Evolutionary conservation across 2,329 filamentous ascomycete genomes (phyloP).

Genomic region (Venturia asperata): DNA sequence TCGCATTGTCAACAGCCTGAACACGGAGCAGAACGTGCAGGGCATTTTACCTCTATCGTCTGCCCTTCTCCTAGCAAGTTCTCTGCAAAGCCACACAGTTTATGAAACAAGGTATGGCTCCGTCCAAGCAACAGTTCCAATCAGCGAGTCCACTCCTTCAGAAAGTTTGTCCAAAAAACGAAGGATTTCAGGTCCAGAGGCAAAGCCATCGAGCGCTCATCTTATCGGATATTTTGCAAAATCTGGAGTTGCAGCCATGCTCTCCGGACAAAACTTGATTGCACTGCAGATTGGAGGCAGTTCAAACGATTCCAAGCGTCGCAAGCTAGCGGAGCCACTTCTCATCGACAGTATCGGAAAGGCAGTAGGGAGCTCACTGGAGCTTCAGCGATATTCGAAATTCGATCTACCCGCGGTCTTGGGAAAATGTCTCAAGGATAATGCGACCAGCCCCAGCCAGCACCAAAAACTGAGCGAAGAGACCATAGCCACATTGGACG

Average conservation of each 20-base stretch:
- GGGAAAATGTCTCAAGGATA: slow-evolving; percentile 12
- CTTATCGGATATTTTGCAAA: slow-evolving; percentile 51
- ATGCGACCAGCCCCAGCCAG: neutral
- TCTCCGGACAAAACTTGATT: slow-evolving; percentile 57
- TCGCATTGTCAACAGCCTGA: slow-evolving; percentile 47
- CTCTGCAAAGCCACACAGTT: slow-evolving; percentile 30
- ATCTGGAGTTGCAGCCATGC: slow-evolving; percentile 57
- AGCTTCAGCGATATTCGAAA: slow-evolving; percentile 11
- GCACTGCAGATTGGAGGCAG: slow-evolving; percentile 50
- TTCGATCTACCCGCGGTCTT: neutral
- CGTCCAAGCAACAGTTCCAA: slow-evolving; percentile 33
- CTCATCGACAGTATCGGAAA: slow-evolving; percentile 69
- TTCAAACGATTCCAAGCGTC: slow-evolving; percentile 30
- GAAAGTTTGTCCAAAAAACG: slow-evolving; percentile 28
- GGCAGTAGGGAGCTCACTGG: slow-evolving; percentile 37
- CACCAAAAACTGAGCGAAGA: neutral
- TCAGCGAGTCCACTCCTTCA: slow-evolving; percentile 28
- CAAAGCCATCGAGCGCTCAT: neutral
- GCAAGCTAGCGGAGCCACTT: slow-evolving; percentile 43
- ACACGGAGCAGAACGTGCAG: slow-evolving; percentile 44
- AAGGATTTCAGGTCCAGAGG: slow-evolving; percentile 23
- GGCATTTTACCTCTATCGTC: slow-evolving; percentile 62
- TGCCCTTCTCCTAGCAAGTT: slow-evolving; percentile 58
- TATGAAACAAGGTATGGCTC: slow-evolving; percentile 64
- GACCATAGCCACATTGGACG: slow-evolving; percentile 28